Base-by-base conservation (phyloP, 1,284 basidiomycete species). In the Afroboletus lepidellus region DNA sequence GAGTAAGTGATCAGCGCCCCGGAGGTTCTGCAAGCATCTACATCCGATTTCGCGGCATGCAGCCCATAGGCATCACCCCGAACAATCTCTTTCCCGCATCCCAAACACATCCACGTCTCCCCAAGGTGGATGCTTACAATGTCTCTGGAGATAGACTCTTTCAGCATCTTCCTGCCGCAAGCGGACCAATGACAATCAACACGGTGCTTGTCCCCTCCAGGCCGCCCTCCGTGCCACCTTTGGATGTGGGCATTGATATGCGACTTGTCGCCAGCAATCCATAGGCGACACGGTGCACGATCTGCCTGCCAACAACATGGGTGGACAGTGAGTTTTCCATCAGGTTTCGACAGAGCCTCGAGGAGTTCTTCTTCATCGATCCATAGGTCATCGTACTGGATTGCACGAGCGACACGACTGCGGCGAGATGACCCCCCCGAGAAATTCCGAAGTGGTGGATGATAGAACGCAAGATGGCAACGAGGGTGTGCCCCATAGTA, bases 61-160 rank as follows among this genome's bases (percentile, higher is more conserved):
- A 18, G 47, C 24, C 24, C 23, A 30, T 56, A 37, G 9, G 30
- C 45, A 11, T 59, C 57, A 8, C 50, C 37, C 20, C 53, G 50
- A 34, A 30, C 18, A 15, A 21, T 36, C 25, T 15, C 41, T n/a
- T 48, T 53, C 23, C 21, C 24, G 9, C 57, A 59, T 0, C 47
- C 57, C 23, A 8, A 47, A 15, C 58, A 57, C 41, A 34, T 13
- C 58, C 58, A 60, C 24, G 33, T 25, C 23, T 59, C 48, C 2
- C 44, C 51, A 5, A 59, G 51, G 7, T 59, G 57, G 9, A 49
- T 24, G 24, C 41, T 32, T 0, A 59, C 33, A 8, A 51, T 16
- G 8, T 59, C 59, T 29, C 58, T 59, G 18, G 36, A 7, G 8
- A 59, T 48, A 7, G 60, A 56, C 30, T 50, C 56, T 32, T 59